Evolutionary conservation across 495 filamentous ascomycete species (phyloP), one percentile per base, ranked within the genome.

Genomic region (Penicillium pancosmium): DNA sequence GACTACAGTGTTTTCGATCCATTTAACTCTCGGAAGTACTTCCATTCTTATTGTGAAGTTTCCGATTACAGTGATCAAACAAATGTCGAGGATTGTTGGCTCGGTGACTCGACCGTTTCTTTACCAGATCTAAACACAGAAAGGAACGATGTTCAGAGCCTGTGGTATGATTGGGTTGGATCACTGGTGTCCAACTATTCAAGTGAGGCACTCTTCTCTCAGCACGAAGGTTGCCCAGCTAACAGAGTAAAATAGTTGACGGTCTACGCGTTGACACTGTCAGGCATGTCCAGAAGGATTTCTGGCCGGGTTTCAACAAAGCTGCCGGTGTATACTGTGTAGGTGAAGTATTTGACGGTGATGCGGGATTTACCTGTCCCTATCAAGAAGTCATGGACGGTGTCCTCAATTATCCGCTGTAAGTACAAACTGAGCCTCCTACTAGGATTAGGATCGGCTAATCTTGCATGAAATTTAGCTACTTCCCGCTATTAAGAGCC

Each of bases 251-350:
- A 11, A 35, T 16, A 79, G 75, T 95, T 59, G 91, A 95, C 61
- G 91, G 88, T 5, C 80, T 95, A 36, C 86, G 91, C 19, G 75
- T 94, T 31, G 91, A 94, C 67, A 90, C 87, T 4, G 87, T 84
- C 18, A 86, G 85, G 62, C 84, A 95, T 59, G 86, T 91, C 48
- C 81, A 88, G 63, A 83, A 84, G 49, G 78, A 78, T 38, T 93
- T 92, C 74, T 93, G 84, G 81, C 66, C 84, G 0, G 79, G 68
- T 11, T 93, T 89, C 68, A 77, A 78, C 23, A 59, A 70, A 15
- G 86, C 88, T 35, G 86, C 88, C 1, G 88, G 87, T 15, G 86
- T 93, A 7, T 91, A 88, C 73, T 78, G 83, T 25, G 73, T 88
- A 4, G 88, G 90, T 0, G 91, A 93, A 64, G 84, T 92, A 44